phyloP scores from a whole-genome alignment of 371 early-diverging fungal species.

The Rhizopus stolonifer region DNA sequence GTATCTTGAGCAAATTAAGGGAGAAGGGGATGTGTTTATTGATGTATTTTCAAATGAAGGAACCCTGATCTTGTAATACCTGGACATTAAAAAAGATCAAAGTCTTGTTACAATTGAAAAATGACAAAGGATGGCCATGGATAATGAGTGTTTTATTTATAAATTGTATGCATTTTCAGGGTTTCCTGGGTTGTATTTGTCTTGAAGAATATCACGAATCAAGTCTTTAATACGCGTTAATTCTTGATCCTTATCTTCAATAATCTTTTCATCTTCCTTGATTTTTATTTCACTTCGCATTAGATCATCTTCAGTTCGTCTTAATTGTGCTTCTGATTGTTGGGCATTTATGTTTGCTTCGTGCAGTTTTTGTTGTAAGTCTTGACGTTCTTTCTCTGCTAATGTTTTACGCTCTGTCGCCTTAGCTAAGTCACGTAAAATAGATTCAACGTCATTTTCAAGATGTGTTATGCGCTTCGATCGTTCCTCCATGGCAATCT shows the following conservation, averaged over 20 bases:
- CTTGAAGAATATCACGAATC: conserved; percentile 1
- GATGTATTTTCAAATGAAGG: too few species aligned
- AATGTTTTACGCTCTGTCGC: conserved; percentile 5
- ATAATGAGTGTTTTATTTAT: too few species aligned
- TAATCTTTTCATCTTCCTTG: background rate
- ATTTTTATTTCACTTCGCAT: background rate
- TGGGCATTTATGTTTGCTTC: background rate
- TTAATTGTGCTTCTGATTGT: background rate
- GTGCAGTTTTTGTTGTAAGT: background rate
- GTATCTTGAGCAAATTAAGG: too few species aligned
- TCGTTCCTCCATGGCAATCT: conserved; percentile 5
- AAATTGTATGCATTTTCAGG: background rate
- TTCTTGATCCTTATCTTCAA: background rate
- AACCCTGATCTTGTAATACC: too few species aligned
- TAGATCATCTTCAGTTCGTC: background rate
- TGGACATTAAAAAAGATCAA: too few species aligned
- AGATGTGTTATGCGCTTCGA: conserved; percentile 7
- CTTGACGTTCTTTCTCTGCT: background rate
- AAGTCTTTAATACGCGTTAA: background rate
- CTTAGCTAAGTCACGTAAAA: conserved; percentile 1
- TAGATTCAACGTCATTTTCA: conserved; percentile 3
- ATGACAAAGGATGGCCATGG: too few species aligned
- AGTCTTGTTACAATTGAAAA: too few species aligned
- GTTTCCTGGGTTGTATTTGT: background rate
- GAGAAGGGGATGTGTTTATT: too few species aligned